Conservation (phyloP, 495 filamentous ascomycete species). For the Chaetomium fimeti region DNA sequence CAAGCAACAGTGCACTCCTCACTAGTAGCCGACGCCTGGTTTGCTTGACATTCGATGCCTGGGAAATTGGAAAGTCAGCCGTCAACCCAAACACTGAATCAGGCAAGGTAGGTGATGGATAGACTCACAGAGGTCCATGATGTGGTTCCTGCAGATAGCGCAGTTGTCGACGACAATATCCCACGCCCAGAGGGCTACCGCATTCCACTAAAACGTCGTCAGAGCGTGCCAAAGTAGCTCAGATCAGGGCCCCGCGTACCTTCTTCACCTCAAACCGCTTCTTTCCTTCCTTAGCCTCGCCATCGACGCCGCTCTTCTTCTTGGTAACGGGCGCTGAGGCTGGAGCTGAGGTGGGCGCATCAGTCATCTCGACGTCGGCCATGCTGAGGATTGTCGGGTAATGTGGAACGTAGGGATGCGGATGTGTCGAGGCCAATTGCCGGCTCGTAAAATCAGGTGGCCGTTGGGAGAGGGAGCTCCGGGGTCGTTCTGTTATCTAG, state of each 20-base stretch:
- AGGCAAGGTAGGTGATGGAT: too few species aligned
- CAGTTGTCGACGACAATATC: constrained; percentile 99
- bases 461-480: neutral
- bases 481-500: neutral
- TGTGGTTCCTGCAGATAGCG: constrained; percentile 98
- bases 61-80: neutral
- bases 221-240: constrained; percentile 3
- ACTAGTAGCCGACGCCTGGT: constrained; percentile 93
- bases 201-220: constrained; percentile 76
- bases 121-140: constrained; percentile 92
- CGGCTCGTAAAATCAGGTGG: neutral
- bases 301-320: constrained; percentile 55
- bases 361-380: constrained; percentile 97
- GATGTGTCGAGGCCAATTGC: neutral
- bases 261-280: constrained; percentile 99
- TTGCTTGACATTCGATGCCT: constrained; percentile 99
- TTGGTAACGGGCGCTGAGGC: constrained; percentile 52
- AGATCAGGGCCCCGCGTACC: constrained; percentile 50
- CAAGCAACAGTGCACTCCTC: constrained; percentile 99
- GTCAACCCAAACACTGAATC: neutral
- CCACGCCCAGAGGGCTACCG: constrained; percentile 99
- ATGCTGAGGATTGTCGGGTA: constrained; percentile 48
- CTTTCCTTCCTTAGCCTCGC: constrained; percentile 70
- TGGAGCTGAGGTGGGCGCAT: constrained; percentile 63
- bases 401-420: too few species aligned